phyloP scores from a whole-genome alignment of 352 stramenopile species.

The Stramenopiles sp. region DNA sequence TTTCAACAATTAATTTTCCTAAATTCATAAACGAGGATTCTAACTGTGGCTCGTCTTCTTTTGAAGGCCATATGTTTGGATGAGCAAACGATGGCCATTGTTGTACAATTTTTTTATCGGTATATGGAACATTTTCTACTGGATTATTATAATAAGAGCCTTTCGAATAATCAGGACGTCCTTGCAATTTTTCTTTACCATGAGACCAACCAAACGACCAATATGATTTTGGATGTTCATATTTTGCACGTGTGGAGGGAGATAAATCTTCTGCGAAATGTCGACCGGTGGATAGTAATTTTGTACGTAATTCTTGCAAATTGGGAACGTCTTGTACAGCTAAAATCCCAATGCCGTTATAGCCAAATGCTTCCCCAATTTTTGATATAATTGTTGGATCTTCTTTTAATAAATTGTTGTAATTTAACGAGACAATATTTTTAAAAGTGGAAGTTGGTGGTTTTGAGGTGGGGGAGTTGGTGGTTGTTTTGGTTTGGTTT shows the following conservation, averaged over 20 bases:
- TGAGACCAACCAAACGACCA: conserved; percentile 88
- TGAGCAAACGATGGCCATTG: conserved; percentile 68
- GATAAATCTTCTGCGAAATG: conserved; percentile 47
- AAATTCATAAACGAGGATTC: conserved; percentile 8
- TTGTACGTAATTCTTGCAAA: conserved; percentile 38
- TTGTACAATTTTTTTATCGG: conserved; percentile 43
- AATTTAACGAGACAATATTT: not conserved
- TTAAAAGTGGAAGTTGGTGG: too few relatives aligned
- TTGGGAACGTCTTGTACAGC: conserved; percentile 56
- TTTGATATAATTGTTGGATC: not conserved
- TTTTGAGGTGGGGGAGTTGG: too few relatives aligned
- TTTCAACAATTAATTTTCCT: conserved; percentile 7
- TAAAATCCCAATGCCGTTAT: conserved; percentile 64
- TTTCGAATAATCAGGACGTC: conserved; percentile 65
- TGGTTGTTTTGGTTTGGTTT: too few relatives aligned
- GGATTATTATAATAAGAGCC: conserved; percentile 92
- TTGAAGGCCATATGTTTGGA: conserved; percentile 70
- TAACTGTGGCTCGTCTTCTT: not conserved
- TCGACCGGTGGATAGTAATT: conserved; percentile 59
- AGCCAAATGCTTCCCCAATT: conserved; percentile 40
- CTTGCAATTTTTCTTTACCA: conserved; percentile 74
- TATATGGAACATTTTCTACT: conserved; percentile 52
- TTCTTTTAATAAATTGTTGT: not conserved
- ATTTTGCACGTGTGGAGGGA: conserved; percentile 41
- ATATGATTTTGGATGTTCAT: conserved; percentile 56